These are phyloP conservation scores for Punica granatum DNA, from an alignment of 345 rosid genomes.

Conservation along the genomic window DNA sequence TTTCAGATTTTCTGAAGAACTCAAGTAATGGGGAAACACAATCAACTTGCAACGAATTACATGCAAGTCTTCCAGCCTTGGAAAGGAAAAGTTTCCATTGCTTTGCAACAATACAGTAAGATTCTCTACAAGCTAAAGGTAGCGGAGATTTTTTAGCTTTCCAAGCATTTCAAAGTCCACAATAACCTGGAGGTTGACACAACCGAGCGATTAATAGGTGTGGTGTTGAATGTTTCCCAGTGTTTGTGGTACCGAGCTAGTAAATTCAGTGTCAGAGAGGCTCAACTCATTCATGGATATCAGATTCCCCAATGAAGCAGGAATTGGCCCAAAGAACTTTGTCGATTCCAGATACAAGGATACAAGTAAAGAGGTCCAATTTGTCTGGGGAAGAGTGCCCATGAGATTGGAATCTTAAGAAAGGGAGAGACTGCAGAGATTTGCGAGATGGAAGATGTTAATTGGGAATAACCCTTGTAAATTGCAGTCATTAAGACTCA, in stretches of 20 bases:
- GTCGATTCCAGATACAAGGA: not conserved
- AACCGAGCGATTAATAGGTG: not conserved
- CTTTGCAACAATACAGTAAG: not conserved
- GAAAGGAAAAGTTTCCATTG: slow-evolving; percentile 1
- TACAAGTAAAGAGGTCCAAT: slow-evolving; percentile 9
- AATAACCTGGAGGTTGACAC: not conserved
- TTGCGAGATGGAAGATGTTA: too few species aligned
- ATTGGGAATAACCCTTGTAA: slow-evolving; percentile 11
- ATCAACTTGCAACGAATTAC: not conserved
- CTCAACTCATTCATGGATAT: fast-evolving
- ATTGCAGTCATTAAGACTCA: not conserved
- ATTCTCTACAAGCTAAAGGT: not conserved
- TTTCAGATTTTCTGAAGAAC: not conserved
- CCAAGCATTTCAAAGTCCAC: not conserved
- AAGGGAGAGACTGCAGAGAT: not conserved
- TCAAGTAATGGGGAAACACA: slow-evolving; percentile 6
- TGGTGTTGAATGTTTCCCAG: not conserved
- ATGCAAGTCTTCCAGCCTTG: not conserved
- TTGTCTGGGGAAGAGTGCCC: slow-evolving; percentile 7
- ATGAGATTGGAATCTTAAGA: not conserved
- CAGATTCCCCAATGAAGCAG: slow-evolving; percentile 3
- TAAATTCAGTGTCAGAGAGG: not conserved
- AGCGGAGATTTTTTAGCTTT: not conserved
- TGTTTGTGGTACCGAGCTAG: not conserved
- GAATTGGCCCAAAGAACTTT: not conserved